Percentiles rank a stretch among this genome's conserved stretches.
phyloP scores from a whole-genome alignment of 495 filamentous ascomycete genomes.

The Saxophila tyrrhenica region DNA sequence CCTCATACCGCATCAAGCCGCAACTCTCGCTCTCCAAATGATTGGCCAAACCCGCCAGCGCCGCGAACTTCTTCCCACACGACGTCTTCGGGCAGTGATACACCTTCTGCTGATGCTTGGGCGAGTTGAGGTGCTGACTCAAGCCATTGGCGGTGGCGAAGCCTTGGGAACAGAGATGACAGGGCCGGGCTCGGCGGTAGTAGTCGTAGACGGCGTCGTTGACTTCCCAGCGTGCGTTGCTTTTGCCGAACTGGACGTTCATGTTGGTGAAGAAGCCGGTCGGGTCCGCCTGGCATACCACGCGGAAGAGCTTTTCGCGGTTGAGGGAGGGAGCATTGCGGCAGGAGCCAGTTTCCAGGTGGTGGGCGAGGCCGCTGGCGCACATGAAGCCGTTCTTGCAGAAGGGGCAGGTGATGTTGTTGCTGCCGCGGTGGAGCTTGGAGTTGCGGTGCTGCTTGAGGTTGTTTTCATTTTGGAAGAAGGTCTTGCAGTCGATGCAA shows the following conservation, averaged over 20 bases:
- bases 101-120: slow-evolving; percentile 33
- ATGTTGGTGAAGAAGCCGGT: background rate
- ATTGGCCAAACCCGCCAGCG: slow-evolving; percentile 40
- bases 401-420: slow-evolving; percentile 42
- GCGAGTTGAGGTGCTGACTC: slow-evolving; percentile 22
- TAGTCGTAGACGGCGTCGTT: background rate
- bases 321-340: slow-evolving; percentile 28
- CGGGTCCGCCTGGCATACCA: slow-evolving; percentile 22
- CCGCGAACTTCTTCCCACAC: slow-evolving; percentile 38
- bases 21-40: slow-evolving; percentile 48
- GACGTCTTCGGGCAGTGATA: slow-evolving; percentile 42
- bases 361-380: slow-evolving; percentile 35
- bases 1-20: slow-evolving; percentile 37
- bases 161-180: slow-evolving; percentile 34
- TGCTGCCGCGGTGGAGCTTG: slow-evolving; percentile 66
- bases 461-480: background rate
- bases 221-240: background rate
- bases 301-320: slow-evolving; percentile 37
- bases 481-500: background rate
- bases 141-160: slow-evolving; percentile 24
- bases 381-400: slow-evolving; percentile 32
- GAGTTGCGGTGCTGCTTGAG: slow-evolving; percentile 36
- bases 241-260: no score
- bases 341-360: slow-evolving; percentile 38
- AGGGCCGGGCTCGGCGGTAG: background rate